phyloP scores from a whole-genome alignment of 768 basidiomycete species.

The Auriculariales sp. region DNA sequence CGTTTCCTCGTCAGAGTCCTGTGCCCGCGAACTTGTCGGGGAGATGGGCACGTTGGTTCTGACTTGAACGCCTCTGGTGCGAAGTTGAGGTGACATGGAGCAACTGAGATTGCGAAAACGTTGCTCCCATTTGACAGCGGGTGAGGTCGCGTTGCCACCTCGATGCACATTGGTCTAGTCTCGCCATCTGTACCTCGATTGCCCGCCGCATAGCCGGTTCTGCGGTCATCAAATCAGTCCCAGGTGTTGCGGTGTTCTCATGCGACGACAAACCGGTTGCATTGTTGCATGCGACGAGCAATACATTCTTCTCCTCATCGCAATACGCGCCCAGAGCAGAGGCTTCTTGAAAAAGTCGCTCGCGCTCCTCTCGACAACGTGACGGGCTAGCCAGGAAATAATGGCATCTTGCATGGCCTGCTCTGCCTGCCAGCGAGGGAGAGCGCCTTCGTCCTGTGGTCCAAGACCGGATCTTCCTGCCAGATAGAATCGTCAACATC shows the following conservation, averaged over 20 bases:
- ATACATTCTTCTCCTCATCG: neutral
- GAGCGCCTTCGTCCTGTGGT: neutral
- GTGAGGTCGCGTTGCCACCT: neutral
- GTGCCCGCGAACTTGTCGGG: neutral
- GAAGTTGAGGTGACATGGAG: neutral
- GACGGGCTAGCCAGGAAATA: neutral
- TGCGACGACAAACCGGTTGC: neutral
- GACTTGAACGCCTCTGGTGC: neutral
- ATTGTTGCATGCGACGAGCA: neutral
- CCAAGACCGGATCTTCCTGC: constrained; percentile 1
- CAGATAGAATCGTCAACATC: neutral
- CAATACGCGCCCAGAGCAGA: neutral
- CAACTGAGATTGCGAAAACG: neutral
- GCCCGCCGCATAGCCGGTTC: neutral
- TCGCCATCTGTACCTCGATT: neutral
- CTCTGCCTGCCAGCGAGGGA: neutral
- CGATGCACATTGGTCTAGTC: neutral
- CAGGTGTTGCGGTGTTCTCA: neutral
- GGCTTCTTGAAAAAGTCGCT: neutral
- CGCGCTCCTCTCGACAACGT: neutral
- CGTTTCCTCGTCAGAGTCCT: neutral
- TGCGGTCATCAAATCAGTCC: neutral
- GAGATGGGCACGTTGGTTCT: neutral
- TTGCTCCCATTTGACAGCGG: neutral
- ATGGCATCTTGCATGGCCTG: neutral